A percentile compares a stretch with the other conserved stretches of the same genome.
phyloP scores from a whole-genome alignment of 257 asterid genomes.

The Rubia yunnanensis region DNA sequence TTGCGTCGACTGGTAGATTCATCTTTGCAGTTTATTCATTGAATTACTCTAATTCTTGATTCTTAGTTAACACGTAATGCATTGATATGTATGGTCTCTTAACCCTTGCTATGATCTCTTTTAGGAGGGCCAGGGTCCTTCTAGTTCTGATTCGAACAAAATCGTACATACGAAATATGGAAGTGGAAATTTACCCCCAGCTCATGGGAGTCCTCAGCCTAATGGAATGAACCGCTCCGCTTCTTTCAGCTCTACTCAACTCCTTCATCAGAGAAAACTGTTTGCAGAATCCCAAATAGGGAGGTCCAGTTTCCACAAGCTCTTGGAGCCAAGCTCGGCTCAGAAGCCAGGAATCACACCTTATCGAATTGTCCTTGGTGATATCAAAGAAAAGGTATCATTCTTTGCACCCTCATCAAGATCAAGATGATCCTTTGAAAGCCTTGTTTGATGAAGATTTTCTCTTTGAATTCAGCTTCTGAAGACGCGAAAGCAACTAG shows the following conservation, averaged over 20 bases:
- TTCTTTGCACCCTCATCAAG: neutral
- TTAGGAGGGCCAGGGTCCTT: slow-evolving; percentile 50
- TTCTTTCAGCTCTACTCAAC: slow-evolving; percentile 49
- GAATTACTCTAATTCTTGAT: neutral
- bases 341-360: slow-evolving; percentile 89
- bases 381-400: slow-evolving; percentile 74
- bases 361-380: slow-evolving; percentile 84
- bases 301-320: slow-evolving; percentile 82
- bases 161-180: slow-evolving; percentile 31
- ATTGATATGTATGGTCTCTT: neutral
- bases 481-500: slow-evolving; percentile 74
- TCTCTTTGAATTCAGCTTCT: slow-evolving; percentile 45
- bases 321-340: slow-evolving; percentile 79
- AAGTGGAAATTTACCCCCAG: slow-evolving; percentile 35
- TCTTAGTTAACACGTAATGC: too few species aligned
- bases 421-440: neutral
- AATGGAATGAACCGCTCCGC: slow-evolving; percentile 36
- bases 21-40: neutral
- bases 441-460: slow-evolving; percentile 1
- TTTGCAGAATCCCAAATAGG: slow-evolving; percentile 84
- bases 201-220: slow-evolving; percentile 32
- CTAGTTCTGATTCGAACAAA: slow-evolving; percentile 20
- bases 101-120: slow-evolving; percentile 3
- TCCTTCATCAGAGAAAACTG: slow-evolving; percentile 59
- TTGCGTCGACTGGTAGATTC: slow-evolving; percentile 51